A percentile compares a stretch with the other conserved stretches of the same genome.
Conservation (phyloP, 805 yeast genomes). For the Debaryomyces tyrocola region DNA sequence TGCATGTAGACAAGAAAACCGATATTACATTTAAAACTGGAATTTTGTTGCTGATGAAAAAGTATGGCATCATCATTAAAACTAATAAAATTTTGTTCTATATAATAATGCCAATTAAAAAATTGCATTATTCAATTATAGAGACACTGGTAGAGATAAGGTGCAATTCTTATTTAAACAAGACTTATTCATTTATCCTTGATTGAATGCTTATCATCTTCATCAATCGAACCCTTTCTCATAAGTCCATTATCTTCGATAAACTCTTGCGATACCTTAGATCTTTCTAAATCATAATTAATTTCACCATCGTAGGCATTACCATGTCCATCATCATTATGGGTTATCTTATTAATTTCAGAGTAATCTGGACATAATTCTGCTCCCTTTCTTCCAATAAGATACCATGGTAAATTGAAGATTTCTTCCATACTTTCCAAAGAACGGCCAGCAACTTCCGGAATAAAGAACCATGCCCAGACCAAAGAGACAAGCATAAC, state of each 20-base stretch:
- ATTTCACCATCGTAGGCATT: slow-evolving; percentile 9
- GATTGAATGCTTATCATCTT: not conserved
- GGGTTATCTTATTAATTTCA: slow-evolving; percentile 33
- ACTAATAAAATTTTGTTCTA: too few relatives aligned
- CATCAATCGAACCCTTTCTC: not conserved
- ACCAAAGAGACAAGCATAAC: slow-evolving; percentile 41
- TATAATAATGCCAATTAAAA: too few relatives aligned
- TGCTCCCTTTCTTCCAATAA: slow-evolving; percentile 55
- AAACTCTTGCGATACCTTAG: slow-evolving; percentile 10
- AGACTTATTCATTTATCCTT: too few relatives aligned
- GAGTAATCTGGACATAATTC: slow-evolving; percentile 53
- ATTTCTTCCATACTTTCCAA: slow-evolving; percentile 54
- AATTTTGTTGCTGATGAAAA: too few relatives aligned
- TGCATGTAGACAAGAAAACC: too few relatives aligned
- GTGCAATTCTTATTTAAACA: too few relatives aligned
- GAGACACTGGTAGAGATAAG: too few relatives aligned
- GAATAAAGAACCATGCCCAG: slow-evolving; percentile 51
- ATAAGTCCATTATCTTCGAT: slow-evolving; percentile 7
- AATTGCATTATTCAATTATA: too few relatives aligned
- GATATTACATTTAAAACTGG: too few relatives aligned
- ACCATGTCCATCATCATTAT: slow-evolving; percentile 15
- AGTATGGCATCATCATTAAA: too few relatives aligned
- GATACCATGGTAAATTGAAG: slow-evolving; percentile 56
- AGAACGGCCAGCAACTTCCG: slow-evolving; percentile 51
- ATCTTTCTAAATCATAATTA: slow-evolving; percentile 6